Evolutionary conservation across 1,284 basidiomycete species (phyloP), one percentile per base, ranked within the genome.

Genomic region (Schizopora paradoxa): DNA sequence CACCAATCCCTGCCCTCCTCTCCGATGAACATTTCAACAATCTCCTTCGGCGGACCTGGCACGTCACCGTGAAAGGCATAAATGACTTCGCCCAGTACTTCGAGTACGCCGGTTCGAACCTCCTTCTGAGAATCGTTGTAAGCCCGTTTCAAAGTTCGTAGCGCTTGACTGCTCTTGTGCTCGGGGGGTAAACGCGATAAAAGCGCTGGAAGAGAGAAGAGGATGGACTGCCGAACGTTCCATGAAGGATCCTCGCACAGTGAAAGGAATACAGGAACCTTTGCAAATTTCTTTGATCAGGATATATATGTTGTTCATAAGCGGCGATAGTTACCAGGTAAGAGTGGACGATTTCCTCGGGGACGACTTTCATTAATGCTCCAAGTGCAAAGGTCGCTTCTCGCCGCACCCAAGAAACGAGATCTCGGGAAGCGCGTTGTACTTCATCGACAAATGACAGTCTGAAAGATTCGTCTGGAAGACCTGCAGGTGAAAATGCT

Each of bases 381-480:
- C 91, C 91, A 18, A 98, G 72, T 1, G 93, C 91, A 51, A 91
- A 87, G 0, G 89, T 89, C 1, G 90, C 91, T 64, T 97, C 94
- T 42, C 90, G 79, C 53, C 94, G 75, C 6, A 96, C 91, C 73
- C 86, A 89, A 47, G 84, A 86, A 4, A 87, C 75, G 35, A 82
- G 70, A 57, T 97, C 93, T 35, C 73, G 72, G n/a, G 79, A 75
- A 10, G 91, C 82, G 23, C 83, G 74, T 52, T 87, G 76, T 2
- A 98, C 79, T 62, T 96, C 91, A 39, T 78, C 76, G 1, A 95
- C 78, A 60, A 97, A 92, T 1, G 78, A 73, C 10, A 63, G 60
- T 43, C 82, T 74, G 5, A 79, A 76, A 27, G 83, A 79, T 14
- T 79, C 73, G 13, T 72, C 72, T 46, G 83, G 60, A 13, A 79